Percentiles rank a stretch among this genome's conserved stretches.
phyloP scores from a whole-genome alignment of 2,329 filamentous ascomycete species.

The Exutisphaerella laricina region DNA sequence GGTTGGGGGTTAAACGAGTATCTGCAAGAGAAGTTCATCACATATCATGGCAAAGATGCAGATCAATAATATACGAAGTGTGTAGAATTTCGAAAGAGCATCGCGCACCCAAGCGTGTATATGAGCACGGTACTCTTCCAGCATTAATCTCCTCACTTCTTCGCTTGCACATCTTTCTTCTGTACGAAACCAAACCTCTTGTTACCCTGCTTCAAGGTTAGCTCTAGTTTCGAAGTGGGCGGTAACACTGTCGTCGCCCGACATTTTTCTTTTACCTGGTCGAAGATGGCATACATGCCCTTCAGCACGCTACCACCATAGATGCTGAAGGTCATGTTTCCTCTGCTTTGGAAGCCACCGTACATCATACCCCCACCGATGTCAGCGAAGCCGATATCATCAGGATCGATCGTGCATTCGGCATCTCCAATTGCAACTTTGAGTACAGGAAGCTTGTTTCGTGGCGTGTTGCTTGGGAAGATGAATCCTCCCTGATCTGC shows the following conservation, averaged over 20 bases:
- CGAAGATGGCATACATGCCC: conserved; percentile 61
- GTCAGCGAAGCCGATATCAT: conserved; percentile 56
- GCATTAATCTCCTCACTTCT: too few relatives aligned
- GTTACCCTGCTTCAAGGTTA: too few relatives aligned
- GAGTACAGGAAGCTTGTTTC: conserved; percentile 54
- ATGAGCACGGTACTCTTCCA: too few relatives aligned
- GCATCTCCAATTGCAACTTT: conserved; percentile 59
- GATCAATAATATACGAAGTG: too few relatives aligned
- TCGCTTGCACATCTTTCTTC: conserved; percentile 13
- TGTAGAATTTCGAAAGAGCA: too few relatives aligned
- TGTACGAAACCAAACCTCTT: conserved; percentile 56
- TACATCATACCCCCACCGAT: conserved; percentile 53
- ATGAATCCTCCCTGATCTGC: conserved; percentile 47
- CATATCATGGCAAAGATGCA: conserved; percentile 2
- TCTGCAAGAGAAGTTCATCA: conserved; percentile 2
- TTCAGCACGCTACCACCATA: conserved; percentile 60
- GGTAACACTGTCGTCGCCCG: too few relatives aligned
- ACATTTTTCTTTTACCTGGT: too few relatives aligned
- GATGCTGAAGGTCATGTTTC: conserved; percentile 56
- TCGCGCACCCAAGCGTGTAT: too few relatives aligned
- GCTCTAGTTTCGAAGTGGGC: too few relatives aligned
- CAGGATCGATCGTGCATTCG: conserved; percentile 56
- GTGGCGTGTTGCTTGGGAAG: conserved; percentile 51
- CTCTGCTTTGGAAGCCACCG: conserved; percentile 61
- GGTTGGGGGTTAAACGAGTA: conserved; percentile 1